These are phyloP conservation scores for Arachis stenosperma DNA, from an alignment of 306 rosid species.

Conservation along the genomic window DNA sequence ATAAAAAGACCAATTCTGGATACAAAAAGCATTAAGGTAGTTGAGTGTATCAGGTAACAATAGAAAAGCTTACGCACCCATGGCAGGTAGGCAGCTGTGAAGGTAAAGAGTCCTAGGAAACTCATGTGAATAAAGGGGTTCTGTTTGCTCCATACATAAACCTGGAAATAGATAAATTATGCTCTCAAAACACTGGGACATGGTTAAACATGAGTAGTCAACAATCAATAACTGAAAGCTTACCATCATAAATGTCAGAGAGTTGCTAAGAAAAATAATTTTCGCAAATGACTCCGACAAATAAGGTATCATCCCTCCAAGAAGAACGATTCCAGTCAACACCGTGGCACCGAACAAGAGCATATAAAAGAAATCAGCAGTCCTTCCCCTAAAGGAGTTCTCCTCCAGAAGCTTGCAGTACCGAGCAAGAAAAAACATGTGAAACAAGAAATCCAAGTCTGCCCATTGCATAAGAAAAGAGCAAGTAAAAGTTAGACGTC, in stretches of 20 bases:
- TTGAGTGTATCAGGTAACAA: conserved; percentile 26
- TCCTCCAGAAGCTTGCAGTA: conserved; percentile 98
- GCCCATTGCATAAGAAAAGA: conserved; percentile 43
- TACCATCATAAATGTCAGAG: conserved; percentile 97
- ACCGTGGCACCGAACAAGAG: conserved; percentile 88
- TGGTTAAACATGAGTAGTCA: background rate
- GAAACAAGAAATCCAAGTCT: conserved; percentile 98
- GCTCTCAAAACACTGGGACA: conserved; percentile 1
- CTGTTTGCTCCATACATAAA: conserved; percentile 98
- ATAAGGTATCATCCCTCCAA: conserved; percentile 97
- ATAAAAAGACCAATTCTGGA: background rate
- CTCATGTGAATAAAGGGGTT: conserved; percentile 97
- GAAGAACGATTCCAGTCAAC: conserved; percentile 85
- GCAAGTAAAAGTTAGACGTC: conserved; percentile 36
- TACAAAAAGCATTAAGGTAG: background rate
- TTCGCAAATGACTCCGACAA: conserved; percentile 83
- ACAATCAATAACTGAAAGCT: conserved; percentile 28
- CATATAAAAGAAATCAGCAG: conserved; percentile 97
- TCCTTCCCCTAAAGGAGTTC: conserved; percentile 96
- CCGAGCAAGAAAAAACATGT: conserved; percentile 98
- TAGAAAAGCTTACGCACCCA: conserved; percentile 67
- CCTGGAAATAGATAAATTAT: conserved; percentile 52
- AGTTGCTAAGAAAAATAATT: conserved; percentile 94
- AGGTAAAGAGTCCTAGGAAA: conserved; percentile 90
- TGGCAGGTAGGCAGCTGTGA: conserved; percentile 96